A percentile compares a stretch with the other conserved stretches of the same genome.
Conservation (phyloP, 805 yeast species). For the Metschnikowia matae region DNA sequence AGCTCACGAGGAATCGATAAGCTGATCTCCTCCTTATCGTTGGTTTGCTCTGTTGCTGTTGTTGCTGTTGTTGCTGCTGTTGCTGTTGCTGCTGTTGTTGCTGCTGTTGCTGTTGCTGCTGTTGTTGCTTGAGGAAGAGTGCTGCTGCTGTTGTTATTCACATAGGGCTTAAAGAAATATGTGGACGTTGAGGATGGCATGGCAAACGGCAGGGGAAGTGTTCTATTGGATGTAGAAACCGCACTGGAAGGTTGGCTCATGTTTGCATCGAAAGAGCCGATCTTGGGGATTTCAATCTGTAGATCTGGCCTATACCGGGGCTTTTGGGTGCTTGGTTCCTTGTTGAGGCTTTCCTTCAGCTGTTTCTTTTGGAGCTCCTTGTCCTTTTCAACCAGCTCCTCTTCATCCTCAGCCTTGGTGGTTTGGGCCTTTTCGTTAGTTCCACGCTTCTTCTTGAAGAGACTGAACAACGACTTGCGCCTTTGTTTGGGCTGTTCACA, state of each 20-base stretch:
- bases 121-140: slow-evolving; percentile 3
- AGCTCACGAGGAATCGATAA: slow-evolving; percentile 34
- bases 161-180: slow-evolving; percentile 34
- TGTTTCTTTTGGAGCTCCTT: background rate
- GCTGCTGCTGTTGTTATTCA: slow-evolving; percentile 9
- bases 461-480: slow-evolving; percentile 32
- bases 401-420: background rate
- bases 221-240: slow-evolving; percentile 14
- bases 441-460: slow-evolving; percentile 28
- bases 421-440: background rate
- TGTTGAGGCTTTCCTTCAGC: background rate
- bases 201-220: slow-evolving; percentile 40
- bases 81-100: slow-evolving; percentile 7
- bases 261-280: slow-evolving; percentile 7
- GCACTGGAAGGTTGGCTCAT: slow-evolving; percentile 14
- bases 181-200: slow-evolving; percentile 41
- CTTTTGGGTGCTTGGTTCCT: background rate
- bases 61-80: slow-evolving; percentile 4
- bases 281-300: slow-evolving; percentile 15
- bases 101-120: slow-evolving; percentile 4
- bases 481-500: background rate
- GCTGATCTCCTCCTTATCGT: slow-evolving; percentile 15
- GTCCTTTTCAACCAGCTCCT: background rate
- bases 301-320: slow-evolving; percentile 9
- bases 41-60: slow-evolving; percentile 2